Conservation (phyloP, 2,329 filamentous ascomycete species). For the Phoma herbarum region DNA sequence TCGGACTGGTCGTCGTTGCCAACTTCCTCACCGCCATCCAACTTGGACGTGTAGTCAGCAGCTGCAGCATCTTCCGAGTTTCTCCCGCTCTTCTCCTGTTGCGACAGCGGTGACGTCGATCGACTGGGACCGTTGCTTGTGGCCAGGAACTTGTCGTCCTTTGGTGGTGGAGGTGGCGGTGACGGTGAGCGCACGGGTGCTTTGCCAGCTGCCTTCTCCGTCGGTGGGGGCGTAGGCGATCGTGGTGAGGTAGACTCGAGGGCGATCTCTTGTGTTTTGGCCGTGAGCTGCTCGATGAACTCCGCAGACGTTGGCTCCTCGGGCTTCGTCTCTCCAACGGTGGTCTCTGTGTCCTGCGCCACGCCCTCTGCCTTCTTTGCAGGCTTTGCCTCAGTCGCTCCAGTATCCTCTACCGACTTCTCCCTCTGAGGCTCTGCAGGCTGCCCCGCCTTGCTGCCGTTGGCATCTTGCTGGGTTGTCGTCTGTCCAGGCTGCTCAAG, state of each 20-base stretch:
- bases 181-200: slow-evolving; percentile 45
- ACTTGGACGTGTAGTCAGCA: slow-evolving; percentile 60
- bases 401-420: not conserved
- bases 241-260: slow-evolving; percentile 29
- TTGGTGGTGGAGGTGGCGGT: slow-evolving; percentile 60
- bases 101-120: slow-evolving; percentile 43
- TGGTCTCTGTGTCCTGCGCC: not conserved
- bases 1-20: slow-evolving; percentile 76
- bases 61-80: slow-evolving; percentile 49
- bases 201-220: slow-evolving; percentile 39
- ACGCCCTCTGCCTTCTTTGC: not conserved
- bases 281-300: slow-evolving; percentile 30
- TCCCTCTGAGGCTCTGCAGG: slow-evolving; percentile 1
- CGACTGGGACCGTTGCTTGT: slow-evolving; percentile 54
- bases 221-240: slow-evolving; percentile 23
- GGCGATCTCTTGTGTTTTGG: slow-evolving; percentile 28
- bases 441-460: slow-evolving; percentile 36
- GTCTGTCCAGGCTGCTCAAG: not conserved
- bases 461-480: slow-evolving; percentile 5
- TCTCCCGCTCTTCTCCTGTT: slow-evolving; percentile 51
- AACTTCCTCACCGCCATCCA: slow-evolving; percentile 46
- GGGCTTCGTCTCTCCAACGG: not conserved
- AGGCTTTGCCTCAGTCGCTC: not conserved
- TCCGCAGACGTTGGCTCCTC: slow-evolving; percentile 19
- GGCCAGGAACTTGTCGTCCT: slow-evolving; percentile 61